Conservation (phyloP, 1,284 basidiomycete genomes). For the Papiliotrema flavescens region DNA sequence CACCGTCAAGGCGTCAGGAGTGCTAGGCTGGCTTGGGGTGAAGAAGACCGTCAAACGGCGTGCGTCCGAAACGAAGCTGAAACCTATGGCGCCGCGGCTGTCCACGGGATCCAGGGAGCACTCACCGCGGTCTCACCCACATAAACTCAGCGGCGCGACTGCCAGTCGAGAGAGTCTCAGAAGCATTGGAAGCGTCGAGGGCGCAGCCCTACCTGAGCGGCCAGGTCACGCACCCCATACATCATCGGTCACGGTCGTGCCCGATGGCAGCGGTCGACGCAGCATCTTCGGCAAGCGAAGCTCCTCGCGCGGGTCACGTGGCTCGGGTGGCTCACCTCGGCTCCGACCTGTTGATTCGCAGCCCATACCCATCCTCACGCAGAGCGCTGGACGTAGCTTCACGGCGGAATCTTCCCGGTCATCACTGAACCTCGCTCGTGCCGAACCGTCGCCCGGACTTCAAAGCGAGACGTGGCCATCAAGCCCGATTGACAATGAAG, state of each 20-base stretch:
- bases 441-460: constrained; percentile 1
- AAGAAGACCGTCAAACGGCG: constrained; percentile 32
- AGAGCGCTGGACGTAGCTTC: background rate
- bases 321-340: background rate
- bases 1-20: constrained; percentile 15
- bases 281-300: constrained; percentile 21
- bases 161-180: constrained; percentile 8
- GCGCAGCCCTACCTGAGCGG: constrained; percentile 4
- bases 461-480: constrained; percentile 9
- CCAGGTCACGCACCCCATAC: constrained; percentile 3
- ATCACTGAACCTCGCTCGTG: constrained; percentile 6
- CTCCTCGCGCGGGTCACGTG: constrained; percentile 5
- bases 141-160: too few relatives aligned
- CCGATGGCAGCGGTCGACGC: constrained; percentile 6
- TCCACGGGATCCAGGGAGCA: too few relatives aligned
- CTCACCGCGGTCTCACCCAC: too few relatives aligned
- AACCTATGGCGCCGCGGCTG: background rate
- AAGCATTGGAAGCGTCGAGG: background rate
- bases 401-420: constrained; percentile 18
- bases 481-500: constrained; percentile 30
- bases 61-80: constrained; percentile 28
- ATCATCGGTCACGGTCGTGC: constrained; percentile 14
- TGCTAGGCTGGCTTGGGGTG: constrained; percentile 43
- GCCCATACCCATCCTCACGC: constrained; percentile 5
- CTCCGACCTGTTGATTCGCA: background rate